Evolutionary conservation across 2,329 filamentous ascomycete species (phyloP), one percentile per base, ranked within the genome.

Genomic region (Ascochyta rabiei): DNA sequence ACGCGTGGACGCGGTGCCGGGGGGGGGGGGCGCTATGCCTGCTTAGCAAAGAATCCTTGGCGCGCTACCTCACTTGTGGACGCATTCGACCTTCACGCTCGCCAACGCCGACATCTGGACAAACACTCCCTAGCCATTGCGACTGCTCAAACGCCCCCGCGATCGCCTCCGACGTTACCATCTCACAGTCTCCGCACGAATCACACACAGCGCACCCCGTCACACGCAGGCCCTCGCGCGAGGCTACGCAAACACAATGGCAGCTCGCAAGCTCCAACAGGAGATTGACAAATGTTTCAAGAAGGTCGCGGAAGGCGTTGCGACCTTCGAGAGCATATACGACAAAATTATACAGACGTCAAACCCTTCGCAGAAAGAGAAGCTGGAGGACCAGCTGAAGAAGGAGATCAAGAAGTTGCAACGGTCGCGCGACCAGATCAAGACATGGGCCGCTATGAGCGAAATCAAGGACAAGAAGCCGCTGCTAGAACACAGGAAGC

Each of bases 231-330:
- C 51, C 69, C 61, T 66, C 65, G 56, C 60, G 66, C 68, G 66
- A 74, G 73, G 73, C 71, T 68, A 61, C 60, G 57, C 64, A 63
- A 53, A 57, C 79, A 84, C 77, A 70, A 99, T 99, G 95, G 91
- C 95, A 69, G 90, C 90, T 76, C 87, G 95, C 76, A 99, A 99
- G 84, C 85, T 96, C 69, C 90, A 95, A 77, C 93, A 98, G 81
- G 95, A 99, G 81, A 93, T 98, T 71, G 95, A 99, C 75, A 96
- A 97, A 82, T 96, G 91, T 85, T 98, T 97, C 86, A 99, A 99
- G 80, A 96, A 96, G 83, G 93, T 98, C 72, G 85, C 86, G 42
- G 93, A 98, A 81, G 95, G 95, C 48, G 92, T 98, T 50, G 83
- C 87, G 60, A 89, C 93, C 62, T 99, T 99, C 77, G 92, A 98